phyloP scores from a whole-genome alignment of 1,284 basidiomycete genomes.

The Ustanciosporium gigantosporum region DNA sequence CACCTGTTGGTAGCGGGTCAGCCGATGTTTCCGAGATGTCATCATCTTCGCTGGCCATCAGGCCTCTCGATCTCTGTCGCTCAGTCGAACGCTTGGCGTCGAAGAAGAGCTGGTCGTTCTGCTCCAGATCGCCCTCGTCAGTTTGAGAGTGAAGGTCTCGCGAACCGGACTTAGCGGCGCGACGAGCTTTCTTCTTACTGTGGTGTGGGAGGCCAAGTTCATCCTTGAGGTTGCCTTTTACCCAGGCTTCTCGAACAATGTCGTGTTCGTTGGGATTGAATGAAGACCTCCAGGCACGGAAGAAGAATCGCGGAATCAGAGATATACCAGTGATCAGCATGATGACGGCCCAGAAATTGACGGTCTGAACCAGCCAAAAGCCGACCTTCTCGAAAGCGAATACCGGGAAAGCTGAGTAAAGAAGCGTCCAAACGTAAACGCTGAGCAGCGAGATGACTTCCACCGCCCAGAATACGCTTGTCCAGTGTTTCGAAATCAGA shows the following conservation, averaged over 20 bases:
- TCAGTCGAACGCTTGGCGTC: slow-evolving; percentile 28
- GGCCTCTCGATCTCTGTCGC: slow-evolving; percentile 11
- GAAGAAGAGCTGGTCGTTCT: slow-evolving; percentile 17
- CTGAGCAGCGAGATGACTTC: slow-evolving; percentile 48
- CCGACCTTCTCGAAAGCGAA: slow-evolving; percentile 38
- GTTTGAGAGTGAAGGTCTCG: slow-evolving; percentile 1
- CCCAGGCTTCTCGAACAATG: slow-evolving; percentile 51
- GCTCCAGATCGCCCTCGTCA: slow-evolving; percentile 27
- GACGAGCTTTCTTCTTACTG: slow-evolving; percentile 15
- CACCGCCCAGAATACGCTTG: slow-evolving; percentile 47
- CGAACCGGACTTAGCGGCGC: slow-evolving; percentile 1
- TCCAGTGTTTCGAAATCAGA: slow-evolving; percentile 43
- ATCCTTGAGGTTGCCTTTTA: slow-evolving; percentile 48
- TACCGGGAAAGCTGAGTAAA: slow-evolving; percentile 49
- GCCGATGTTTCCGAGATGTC: slow-evolving; percentile 40
- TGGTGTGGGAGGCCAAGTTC: slow-evolving; percentile 41
- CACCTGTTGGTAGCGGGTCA: slow-evolving; percentile 25
- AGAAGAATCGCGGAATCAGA: slow-evolving; percentile 47
- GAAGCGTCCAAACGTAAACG: slow-evolving; percentile 46
- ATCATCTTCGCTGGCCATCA: slow-evolving; percentile 31
- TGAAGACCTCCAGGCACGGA: slow-evolving; percentile 38
- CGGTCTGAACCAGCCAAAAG: slow-evolving; percentile 43
- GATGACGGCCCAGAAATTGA: slow-evolving; percentile 50
- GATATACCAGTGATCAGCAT: slow-evolving; percentile 47
- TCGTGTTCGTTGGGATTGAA: slow-evolving; percentile 53